Evolutionary conservation across 192 early-diverging fungal species (phyloP).

Genomic region (Rhizophagus prolifer): DNA sequence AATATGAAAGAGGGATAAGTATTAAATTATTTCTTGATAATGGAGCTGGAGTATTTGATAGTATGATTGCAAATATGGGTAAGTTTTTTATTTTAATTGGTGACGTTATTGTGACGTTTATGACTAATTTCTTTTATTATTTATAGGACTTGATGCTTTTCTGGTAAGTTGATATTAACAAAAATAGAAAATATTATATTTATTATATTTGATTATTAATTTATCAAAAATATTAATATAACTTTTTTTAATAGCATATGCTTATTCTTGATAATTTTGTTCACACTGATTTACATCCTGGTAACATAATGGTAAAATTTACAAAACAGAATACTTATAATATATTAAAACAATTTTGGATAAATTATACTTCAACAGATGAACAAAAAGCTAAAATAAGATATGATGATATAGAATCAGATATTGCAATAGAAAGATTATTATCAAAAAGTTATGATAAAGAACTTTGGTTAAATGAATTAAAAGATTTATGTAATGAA

Average conservation of each 20-base stretch:
- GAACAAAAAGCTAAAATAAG: slow-evolving; percentile 2
- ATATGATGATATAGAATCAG: slow-evolving; percentile 33
- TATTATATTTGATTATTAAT: too few species aligned
- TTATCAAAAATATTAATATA: too few species aligned
- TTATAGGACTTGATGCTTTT: slow-evolving; percentile 64
- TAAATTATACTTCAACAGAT: slow-evolving; percentile 29
- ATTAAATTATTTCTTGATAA: slow-evolving; percentile 70
- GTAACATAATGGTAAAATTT: slow-evolving; percentile 88
- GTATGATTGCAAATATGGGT: slow-evolving; percentile 77
- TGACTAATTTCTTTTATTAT: too few species aligned
- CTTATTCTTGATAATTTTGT: slow-evolving; percentile 92
- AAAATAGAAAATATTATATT: too few species aligned
- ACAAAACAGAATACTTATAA: slow-evolving; percentile 57
- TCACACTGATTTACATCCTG: slow-evolving; percentile 93
- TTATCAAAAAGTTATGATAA: slow-evolving; percentile 37
- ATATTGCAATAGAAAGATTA: slow-evolving; percentile 43
- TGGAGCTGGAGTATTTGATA: slow-evolving; percentile 67
- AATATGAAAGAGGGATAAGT: slow-evolving; percentile 76
- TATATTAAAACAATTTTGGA: slow-evolving; percentile 46
- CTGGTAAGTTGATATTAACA: slow-evolving; percentile 46
- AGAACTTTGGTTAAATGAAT: slow-evolving; percentile 42
- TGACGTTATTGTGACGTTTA: too few species aligned
- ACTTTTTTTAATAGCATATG: slow-evolving; percentile 69
- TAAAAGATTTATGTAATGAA: slow-evolving; percentile 55
- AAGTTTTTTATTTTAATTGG: too few species aligned